These are phyloP conservation scores for Pterocarpus macrocarpus DNA, from an alignment of 306 rosid genomes.

Conservation along the genomic window DNA sequence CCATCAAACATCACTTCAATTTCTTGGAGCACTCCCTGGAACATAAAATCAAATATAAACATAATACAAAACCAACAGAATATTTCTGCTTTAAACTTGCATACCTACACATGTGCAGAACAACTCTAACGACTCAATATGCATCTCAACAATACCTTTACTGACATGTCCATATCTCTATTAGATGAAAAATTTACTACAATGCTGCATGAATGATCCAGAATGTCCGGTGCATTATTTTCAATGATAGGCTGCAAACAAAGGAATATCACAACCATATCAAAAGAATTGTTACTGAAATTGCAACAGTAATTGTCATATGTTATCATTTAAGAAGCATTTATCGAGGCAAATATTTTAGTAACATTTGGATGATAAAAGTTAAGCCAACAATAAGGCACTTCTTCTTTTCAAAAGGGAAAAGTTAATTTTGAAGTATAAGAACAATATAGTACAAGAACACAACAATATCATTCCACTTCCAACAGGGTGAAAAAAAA, in stretches of 20 bases:
- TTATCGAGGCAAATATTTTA: slow-evolving; percentile 1
- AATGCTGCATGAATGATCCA: slow-evolving; percentile 62
- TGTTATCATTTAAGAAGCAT: slow-evolving; percentile 15
- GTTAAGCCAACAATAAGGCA: background rate
- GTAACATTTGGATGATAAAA: background rate
- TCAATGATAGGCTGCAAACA: slow-evolving; percentile 64
- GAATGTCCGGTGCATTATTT: slow-evolving; percentile 45
- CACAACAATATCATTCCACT: background rate
- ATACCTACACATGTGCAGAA: slow-evolving; percentile 29
- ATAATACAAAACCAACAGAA: slow-evolving; percentile 21
- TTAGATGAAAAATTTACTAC: slow-evolving; percentile 67
- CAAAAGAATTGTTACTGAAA: slow-evolving; percentile 9
- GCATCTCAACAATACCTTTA: slow-evolving; percentile 67
- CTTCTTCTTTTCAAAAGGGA: background rate
- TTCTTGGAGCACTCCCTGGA: slow-evolving; percentile 77
- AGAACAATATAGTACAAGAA: background rate
- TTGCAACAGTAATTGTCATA: background rate
- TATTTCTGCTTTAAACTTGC: slow-evolving; percentile 37
- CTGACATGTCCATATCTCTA: slow-evolving; percentile 60
- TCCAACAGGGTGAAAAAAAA: background rate
- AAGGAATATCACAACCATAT: slow-evolving; percentile 37
- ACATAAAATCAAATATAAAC: slow-evolving; percentile 24
- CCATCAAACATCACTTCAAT: slow-evolving; percentile 73
- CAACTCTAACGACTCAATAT: slow-evolving; percentile 39
- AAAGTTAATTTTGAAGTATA: background rate